Conservation (phyloP, 2,329 filamentous ascomycete species). For the Dactylellina sp. region DNA sequence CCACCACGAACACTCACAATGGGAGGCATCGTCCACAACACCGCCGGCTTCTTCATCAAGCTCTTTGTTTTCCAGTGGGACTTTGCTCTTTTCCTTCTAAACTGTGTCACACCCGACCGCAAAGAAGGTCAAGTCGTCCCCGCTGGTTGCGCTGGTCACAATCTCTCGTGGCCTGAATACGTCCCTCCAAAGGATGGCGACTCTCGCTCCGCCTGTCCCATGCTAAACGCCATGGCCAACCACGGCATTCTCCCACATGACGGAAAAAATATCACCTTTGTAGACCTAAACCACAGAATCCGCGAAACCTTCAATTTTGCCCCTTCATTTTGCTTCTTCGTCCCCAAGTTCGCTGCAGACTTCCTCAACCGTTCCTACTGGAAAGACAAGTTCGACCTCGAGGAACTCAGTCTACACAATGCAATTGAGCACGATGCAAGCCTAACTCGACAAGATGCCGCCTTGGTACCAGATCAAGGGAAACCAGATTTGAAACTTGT, state of each 20-base stretch:
- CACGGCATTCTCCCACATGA: slow-evolving; percentile 67
- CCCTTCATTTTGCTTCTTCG: slow-evolving; percentile 59
- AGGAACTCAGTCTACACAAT: slow-evolving; percentile 57
- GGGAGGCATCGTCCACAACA: slow-evolving; percentile 52
- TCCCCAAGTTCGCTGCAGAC: slow-evolving; percentile 63
- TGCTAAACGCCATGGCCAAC: slow-evolving; percentile 69
- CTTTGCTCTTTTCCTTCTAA: slow-evolving; percentile 63
- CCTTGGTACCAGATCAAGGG: slow-evolving; percentile 63
- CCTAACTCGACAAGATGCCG: slow-evolving; percentile 62
- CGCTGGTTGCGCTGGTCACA: slow-evolving; percentile 62
- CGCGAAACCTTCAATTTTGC: slow-evolving; percentile 66
- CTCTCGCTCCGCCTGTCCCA: slow-evolving; percentile 65
- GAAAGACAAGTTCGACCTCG: slow-evolving; percentile 57
- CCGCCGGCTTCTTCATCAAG: slow-evolving; percentile 61
- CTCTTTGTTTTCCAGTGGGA: slow-evolving; percentile 64
- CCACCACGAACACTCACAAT: slow-evolving; percentile 12
- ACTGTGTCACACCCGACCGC: slow-evolving; percentile 63
- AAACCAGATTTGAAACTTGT: slow-evolving; percentile 64
- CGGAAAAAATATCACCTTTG: slow-evolving; percentile 65
- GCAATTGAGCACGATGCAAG: slow-evolving; percentile 58
- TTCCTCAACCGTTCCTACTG: slow-evolving; percentile 61
- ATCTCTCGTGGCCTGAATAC: slow-evolving; percentile 63
- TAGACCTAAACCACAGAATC: slow-evolving; percentile 64
- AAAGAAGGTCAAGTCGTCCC: slow-evolving; percentile 63
- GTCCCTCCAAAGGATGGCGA: slow-evolving; percentile 63